These are phyloP conservation scores for Monosporascus sp. DNA, from an alignment of 2,329 filamentous ascomycete genomes.

Conservation along the genomic window DNA sequence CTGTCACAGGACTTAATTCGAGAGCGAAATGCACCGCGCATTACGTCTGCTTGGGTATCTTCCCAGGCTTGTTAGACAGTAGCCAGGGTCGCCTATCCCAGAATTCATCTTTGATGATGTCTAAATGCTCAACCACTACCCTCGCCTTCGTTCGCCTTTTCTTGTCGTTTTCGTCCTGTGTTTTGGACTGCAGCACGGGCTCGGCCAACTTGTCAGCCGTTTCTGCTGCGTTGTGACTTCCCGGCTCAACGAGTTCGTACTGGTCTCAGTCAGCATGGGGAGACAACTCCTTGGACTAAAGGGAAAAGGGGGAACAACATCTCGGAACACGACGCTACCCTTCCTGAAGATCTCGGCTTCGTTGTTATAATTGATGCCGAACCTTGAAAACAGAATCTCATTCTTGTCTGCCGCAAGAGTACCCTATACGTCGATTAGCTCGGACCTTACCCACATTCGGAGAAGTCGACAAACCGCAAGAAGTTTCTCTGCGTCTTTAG, in stretches of 20 bases:
- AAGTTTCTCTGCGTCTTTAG: constrained; percentile 73
- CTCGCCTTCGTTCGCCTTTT: constrained; percentile 77
- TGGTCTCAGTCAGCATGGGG: constrained; percentile 30
- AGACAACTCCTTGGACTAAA: background rate
- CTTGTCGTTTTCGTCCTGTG: constrained; percentile 76
- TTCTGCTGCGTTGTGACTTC: constrained; percentile 39
- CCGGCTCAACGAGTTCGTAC: constrained; percentile 66
- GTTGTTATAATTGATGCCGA: constrained; percentile 96
- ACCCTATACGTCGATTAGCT: constrained; percentile 48
- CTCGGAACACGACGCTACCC: constrained; percentile 82
- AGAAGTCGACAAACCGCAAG: constrained; percentile 55
- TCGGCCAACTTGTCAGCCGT: constrained; percentile 47
- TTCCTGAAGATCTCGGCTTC: constrained; percentile 91
- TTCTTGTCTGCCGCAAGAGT: constrained; percentile 87
- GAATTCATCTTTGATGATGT: constrained; percentile 94
- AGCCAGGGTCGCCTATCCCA: constrained; percentile 87
- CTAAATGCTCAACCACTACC: constrained; percentile 78
- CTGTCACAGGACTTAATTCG: no score
- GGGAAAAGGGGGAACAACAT: constrained; percentile 44
- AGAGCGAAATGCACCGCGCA: background rate
- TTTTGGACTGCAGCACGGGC: constrained; percentile 60
- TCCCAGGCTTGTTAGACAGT: constrained; percentile 67
- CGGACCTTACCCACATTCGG: background rate
- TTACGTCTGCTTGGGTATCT: constrained; percentile 56
- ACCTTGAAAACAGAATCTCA: constrained; percentile 85